Evolutionary conservation across 257 asterid genomes (phyloP).

Genomic region (Ilex asprella): DNA sequence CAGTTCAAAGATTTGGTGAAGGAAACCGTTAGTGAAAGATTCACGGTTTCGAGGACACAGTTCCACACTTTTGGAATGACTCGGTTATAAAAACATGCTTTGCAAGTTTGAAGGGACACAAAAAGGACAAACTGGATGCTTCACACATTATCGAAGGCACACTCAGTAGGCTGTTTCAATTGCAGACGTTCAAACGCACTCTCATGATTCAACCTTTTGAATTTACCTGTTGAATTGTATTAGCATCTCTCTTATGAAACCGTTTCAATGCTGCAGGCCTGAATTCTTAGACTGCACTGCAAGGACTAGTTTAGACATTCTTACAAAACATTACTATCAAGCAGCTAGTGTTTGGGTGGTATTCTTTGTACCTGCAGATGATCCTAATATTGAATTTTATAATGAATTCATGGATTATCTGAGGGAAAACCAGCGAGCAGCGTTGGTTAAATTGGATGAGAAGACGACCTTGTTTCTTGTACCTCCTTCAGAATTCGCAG

Average conservation of each 20-base stretch:
- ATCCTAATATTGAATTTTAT: slow-evolving; percentile 68
- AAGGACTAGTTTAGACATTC: slow-evolving; percentile 90
- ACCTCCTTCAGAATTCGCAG: slow-evolving; percentile 94
- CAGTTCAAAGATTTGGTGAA: too few relatives aligned
- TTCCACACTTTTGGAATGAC: too few relatives aligned
- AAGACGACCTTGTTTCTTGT: slow-evolving; percentile 77
- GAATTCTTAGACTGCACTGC: slow-evolving; percentile 85
- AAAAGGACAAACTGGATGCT: too few relatives aligned
- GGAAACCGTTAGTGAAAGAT: too few relatives aligned
- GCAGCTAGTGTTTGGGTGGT: slow-evolving; percentile 80
- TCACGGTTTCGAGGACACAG: too few relatives aligned
- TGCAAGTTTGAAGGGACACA: too few relatives aligned
- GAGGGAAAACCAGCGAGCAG: slow-evolving; percentile 85
- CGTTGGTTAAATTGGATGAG: slow-evolving; percentile 85
- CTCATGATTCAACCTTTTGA: not conserved
- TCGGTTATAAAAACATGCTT: too few relatives aligned
- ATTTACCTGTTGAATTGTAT: not conserved
- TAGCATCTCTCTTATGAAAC: slow-evolving; percentile 7
- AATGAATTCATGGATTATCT: slow-evolving; percentile 89
- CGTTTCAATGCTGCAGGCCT: slow-evolving; percentile 54
- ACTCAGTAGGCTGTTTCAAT: too few relatives aligned
- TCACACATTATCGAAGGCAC: too few relatives aligned
- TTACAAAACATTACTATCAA: slow-evolving; percentile 84
- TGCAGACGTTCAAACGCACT: too few relatives aligned
- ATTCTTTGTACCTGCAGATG: slow-evolving; percentile 83